phyloP scores from a whole-genome alignment of 345 rosid genomes.

The Pseudoturritis turrita region DNA sequence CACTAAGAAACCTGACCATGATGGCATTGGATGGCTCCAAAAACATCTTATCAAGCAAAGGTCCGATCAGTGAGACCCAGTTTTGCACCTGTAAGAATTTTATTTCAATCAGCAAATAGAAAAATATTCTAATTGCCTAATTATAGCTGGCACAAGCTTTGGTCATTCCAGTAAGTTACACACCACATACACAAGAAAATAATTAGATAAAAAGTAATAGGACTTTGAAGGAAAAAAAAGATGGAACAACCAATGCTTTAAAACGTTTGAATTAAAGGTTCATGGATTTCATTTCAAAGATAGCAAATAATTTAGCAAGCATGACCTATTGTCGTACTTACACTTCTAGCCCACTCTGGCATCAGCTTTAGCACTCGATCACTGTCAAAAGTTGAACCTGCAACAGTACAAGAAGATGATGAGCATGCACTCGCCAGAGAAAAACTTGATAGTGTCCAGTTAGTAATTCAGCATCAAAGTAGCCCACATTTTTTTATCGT shows the following conservation, averaged over 20 bases:
- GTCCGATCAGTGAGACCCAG: slow-evolving; percentile 58
- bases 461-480: slow-evolving; percentile 7
- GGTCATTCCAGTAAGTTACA: neutral
- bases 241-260: neutral
- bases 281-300: neutral
- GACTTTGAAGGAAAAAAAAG: neutral
- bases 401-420: slow-evolving; percentile 25
- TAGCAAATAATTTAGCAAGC: slow-evolving; percentile 1
- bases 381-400: slow-evolving; percentile 54
- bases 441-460: neutral
- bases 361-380: slow-evolving; percentile 62
- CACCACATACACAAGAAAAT: neutral
- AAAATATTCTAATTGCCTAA: neutral
- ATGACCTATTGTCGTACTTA: slow-evolving; percentile 40
- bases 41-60: slow-evolving; percentile 81
- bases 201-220: neutral
- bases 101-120: slow-evolving; percentile 11
- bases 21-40: slow-evolving; percentile 82
- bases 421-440: slow-evolving; percentile 17
- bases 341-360: slow-evolving; percentile 77
- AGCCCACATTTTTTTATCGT: neutral
- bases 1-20: slow-evolving; percentile 71
- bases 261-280: neutral
- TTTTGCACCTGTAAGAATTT: slow-evolving; percentile 55
- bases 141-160: slow-evolving; percentile 10